Evolutionary conservation across 208 protist species (phyloP).

Genomic region (Crithidia fasciculata): DNA sequence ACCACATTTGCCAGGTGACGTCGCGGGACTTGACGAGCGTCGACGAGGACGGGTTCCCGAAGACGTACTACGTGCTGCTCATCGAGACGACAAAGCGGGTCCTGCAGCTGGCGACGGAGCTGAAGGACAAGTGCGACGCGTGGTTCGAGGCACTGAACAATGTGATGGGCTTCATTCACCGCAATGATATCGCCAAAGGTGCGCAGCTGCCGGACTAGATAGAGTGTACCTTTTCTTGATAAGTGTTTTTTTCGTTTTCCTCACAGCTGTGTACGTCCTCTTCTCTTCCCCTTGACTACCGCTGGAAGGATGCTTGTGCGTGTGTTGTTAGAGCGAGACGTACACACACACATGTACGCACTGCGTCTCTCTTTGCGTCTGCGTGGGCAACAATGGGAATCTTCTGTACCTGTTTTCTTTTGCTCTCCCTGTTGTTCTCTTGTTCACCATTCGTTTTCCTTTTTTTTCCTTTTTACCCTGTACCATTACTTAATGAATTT

Average conservation of each 20-base stretch:
- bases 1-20: conserved; percentile 68
- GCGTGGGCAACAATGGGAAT: too few relatives aligned
- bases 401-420: too few relatives aligned
- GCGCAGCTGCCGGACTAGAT: conserved; percentile 43
- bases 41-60: conserved; percentile 53
- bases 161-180: conserved; percentile 69
- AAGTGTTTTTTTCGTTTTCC: conserved; percentile 19
- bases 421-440: too few relatives aligned
- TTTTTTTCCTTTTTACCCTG: background rate
- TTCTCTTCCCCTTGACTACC: too few relatives aligned
- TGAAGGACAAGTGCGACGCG: conserved; percentile 64
- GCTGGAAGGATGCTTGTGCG: too few relatives aligned
- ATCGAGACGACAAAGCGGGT: conserved; percentile 70
- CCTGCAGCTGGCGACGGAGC: conserved; percentile 79
- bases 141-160: conserved; percentile 88
- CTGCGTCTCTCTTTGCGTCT: too few relatives aligned
- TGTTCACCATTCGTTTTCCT: background rate
- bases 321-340: too few relatives aligned
- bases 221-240: conserved; percentile 10
- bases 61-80: conserved; percentile 74
- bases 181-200: conserved; percentile 48
- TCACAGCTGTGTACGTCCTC: background rate
- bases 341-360: too few relatives aligned
- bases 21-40: conserved; percentile 52
- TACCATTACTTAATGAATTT: too few relatives aligned